Evolutionary conservation across 768 basidiomycete species (phyloP).

Genomic region (Mycena kentingensis): DNA sequence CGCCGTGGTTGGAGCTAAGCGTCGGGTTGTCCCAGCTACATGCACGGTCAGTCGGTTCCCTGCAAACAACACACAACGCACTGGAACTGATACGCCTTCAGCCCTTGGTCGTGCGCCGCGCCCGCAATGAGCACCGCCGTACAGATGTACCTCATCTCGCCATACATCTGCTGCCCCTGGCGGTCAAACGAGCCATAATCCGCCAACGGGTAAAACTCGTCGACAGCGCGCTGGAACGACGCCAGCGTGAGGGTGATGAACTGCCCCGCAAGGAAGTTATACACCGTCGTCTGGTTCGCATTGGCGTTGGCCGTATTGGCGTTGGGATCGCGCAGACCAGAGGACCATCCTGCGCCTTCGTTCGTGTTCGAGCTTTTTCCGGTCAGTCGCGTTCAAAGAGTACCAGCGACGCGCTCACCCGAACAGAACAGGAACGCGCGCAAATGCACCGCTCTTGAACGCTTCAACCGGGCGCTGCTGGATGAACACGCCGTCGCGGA

Average conservation of each 20-base stretch:
- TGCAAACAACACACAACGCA: slow-evolving; percentile 20
- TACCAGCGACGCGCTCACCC: slow-evolving; percentile 27
- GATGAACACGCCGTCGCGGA: slow-evolving; percentile 39
- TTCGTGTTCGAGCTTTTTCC: slow-evolving; percentile 40
- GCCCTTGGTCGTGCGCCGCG: slow-evolving; percentile 23
- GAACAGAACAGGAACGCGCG: slow-evolving; percentile 41
- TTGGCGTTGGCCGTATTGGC: slow-evolving; percentile 43
- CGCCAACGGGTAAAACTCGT: slow-evolving; percentile 35
- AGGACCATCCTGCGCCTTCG: slow-evolving; percentile 46
- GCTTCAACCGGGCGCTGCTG: slow-evolving; percentile 41
- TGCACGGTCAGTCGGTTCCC: not conserved
- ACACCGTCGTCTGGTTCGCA: slow-evolving; percentile 41
- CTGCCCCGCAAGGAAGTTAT: slow-evolving; percentile 45
- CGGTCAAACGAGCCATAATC: slow-evolving; percentile 39
- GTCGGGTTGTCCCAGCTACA: slow-evolving; percentile 40
- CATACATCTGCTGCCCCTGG: slow-evolving; percentile 49
- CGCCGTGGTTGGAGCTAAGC: slow-evolving; percentile 38
- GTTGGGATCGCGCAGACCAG: slow-evolving; percentile 32
- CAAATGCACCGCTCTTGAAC: slow-evolving; percentile 40
- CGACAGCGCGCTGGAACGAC: slow-evolving; percentile 33
- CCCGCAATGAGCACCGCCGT: slow-evolving; percentile 40
- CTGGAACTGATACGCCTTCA: slow-evolving; percentile 39
- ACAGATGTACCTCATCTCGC: slow-evolving; percentile 42
- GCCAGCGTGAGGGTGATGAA: slow-evolving; percentile 32
- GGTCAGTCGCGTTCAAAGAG: not conserved